Conservation (phyloP, 371 early-diverging fungal species). For the Entomophthora muscae region DNA sequence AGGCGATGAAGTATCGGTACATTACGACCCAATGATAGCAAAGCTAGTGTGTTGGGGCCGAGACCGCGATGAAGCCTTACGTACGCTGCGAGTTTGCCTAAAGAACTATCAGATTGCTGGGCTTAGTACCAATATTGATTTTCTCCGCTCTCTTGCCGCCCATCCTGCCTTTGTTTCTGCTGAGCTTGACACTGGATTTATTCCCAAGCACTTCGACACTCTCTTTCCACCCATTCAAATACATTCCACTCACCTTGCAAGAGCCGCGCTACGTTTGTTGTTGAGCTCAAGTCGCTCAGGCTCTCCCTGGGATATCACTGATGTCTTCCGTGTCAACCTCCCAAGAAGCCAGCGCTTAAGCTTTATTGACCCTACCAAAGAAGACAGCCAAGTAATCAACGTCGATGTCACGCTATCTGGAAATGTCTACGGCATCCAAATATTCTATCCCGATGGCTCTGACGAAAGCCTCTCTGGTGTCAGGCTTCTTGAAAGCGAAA, state of each 20-base stretch:
- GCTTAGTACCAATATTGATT: conserved; percentile 80
- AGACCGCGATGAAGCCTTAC: conserved; percentile 69
- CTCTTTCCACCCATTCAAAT: conserved; percentile 2
- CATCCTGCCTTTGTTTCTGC: conserved; percentile 75
- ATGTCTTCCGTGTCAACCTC: not conserved
- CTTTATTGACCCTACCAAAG: not conserved
- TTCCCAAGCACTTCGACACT: conserved; percentile 21
- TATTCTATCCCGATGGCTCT: not conserved
- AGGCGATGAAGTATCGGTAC: conserved; percentile 80
- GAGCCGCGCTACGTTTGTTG: not conserved
- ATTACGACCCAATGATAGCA: conserved; percentile 96
- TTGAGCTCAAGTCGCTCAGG: not conserved
- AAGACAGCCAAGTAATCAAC: not conserved
- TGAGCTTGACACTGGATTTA: conserved; percentile 89
- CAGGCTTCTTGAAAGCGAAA: not conserved
- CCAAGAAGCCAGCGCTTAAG: not conserved
- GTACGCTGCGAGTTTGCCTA: conserved; percentile 59
- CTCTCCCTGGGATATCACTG: not conserved
- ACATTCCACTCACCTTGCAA: not conserved
- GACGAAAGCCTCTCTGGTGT: not conserved
- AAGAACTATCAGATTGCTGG: conserved; percentile 72
- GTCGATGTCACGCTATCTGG: not conserved
- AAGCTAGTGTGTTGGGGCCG: conserved; percentile 80
- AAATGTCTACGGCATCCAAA: not conserved
- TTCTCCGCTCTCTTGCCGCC: conserved; percentile 54